A percentile compares a stretch with the other conserved stretches of the same genome.
These are phyloP conservation scores for Papiliotrema nemorosa DNA, from an alignment of 1,284 basidiomycete species.

Conservation along the genomic window DNA sequence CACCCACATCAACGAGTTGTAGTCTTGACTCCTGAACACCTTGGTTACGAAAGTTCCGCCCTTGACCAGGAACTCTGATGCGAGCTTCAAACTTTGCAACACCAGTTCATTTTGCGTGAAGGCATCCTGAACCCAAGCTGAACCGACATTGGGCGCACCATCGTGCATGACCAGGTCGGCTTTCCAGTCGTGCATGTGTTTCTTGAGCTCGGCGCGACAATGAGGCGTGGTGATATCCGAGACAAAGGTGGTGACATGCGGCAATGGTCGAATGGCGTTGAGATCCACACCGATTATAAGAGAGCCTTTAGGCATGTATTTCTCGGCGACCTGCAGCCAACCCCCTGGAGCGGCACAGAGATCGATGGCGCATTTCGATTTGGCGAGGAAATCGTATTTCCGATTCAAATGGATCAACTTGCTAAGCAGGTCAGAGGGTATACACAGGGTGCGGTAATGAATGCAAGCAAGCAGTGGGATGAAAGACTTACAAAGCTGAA, in stretches of 20 bases:
- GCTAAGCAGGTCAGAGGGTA: slow-evolving; percentile 36
- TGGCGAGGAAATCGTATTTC: slow-evolving; percentile 89
- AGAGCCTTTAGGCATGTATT: slow-evolving; percentile 95
- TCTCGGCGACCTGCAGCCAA: slow-evolving; percentile 98
- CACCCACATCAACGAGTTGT: slow-evolving; percentile 98
- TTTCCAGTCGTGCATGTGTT: slow-evolving; percentile 97
- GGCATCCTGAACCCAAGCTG: slow-evolving; percentile 98
- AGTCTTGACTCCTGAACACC: slow-evolving; percentile 97
- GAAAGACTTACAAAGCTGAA: slow-evolving; percentile 71
- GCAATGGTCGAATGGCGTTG: slow-evolving; percentile 94
- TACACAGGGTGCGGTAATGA: neutral
- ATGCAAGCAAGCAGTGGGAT: neutral
- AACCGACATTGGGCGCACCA: slow-evolving; percentile 98
- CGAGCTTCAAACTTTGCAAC: slow-evolving; percentile 91
- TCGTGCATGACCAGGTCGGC: slow-evolving; percentile 99
- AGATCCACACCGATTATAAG: slow-evolving; percentile 97
- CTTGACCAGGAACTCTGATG: slow-evolving; percentile 90
- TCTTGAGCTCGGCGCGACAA: slow-evolving; percentile 82
- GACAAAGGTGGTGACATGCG: slow-evolving; percentile 85
- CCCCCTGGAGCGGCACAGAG: slow-evolving; percentile 98
- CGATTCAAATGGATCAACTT: slow-evolving; percentile 99
- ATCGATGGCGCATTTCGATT: slow-evolving; percentile 92
- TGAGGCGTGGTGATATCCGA: slow-evolving; percentile 92
- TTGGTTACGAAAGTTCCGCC: slow-evolving; percentile 98
- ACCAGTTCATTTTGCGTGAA: slow-evolving; percentile 97